Evolutionary conservation across 1,284 basidiomycete genomes (phyloP), one percentile per base, ranked within the genome.

Genomic region (Pascua guehoae): DNA sequence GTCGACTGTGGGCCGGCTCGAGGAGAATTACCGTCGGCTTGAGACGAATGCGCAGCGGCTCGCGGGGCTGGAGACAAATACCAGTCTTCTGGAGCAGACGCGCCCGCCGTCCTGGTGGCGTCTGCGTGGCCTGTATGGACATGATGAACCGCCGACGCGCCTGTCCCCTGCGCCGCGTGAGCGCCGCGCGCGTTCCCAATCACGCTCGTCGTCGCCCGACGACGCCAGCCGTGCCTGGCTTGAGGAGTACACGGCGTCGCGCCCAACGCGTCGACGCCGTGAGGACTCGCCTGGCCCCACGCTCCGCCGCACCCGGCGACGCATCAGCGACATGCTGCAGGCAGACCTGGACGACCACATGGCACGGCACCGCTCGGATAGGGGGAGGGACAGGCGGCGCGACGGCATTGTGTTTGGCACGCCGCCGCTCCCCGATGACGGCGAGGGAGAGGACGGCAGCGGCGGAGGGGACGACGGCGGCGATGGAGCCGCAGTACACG

Each of bases 351-450:
- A 45, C n/a, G 51, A 46, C 14, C 41, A 24, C 17, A 5, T 9
- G 32, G 9, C 10, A 16, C 53, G 36, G 9, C 37, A 17, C 45
- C 18, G 16, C 47, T 5, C 36, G 39, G 24, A 5, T 16, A 47
- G 4, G 5, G 41, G 16, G 11, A 15, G 59, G 39, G 60, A 61
- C 36, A 61, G 53, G 40, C 53, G 60, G 24, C 56, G 60, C 14
- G 60, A 61, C 50, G 60, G 56, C 9, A 39, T 61, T 15, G 50
- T 61, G 15, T 57, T 61, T 32, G 24, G 24, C 24, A 32, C 24
- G 7, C 24, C 24, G 24, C 24, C 24, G 3, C 24, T 32, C 7
- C 24, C 24, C 24, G 24, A 32, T 32, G 24, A 32, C 24, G 24
- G 24, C 7, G 24, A 32, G 24, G 24, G 24, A 3, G 24, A 7